These are phyloP conservation scores for Geranomyces michiganensis DNA, from an alignment of 192 early-diverging fungal genomes.

Conservation along the genomic window DNA sequence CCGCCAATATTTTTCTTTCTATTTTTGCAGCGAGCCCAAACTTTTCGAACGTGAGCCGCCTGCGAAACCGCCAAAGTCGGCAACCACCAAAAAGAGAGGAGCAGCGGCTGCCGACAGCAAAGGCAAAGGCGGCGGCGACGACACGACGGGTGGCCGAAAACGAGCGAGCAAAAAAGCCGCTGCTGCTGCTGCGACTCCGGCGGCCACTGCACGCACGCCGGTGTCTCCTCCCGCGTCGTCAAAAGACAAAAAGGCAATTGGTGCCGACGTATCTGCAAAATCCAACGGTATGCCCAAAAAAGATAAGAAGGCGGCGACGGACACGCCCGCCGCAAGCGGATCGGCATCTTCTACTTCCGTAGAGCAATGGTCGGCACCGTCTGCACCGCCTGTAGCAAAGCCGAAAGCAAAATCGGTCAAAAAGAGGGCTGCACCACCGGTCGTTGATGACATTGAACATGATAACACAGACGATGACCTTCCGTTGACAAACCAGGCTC, in stretches of 20 bases:
- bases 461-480: slow-evolving; percentile 14
- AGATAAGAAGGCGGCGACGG: background rate
- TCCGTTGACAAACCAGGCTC: background rate
- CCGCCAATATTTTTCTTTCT: background rate
- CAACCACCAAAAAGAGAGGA: background rate
- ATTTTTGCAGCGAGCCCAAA: background rate
- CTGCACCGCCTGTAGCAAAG: too few relatives aligned
- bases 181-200: background rate
- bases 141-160: background rate
- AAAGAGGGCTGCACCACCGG: too few relatives aligned
- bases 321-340: too few relatives aligned
- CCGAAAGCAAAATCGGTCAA: too few relatives aligned
- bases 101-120: background rate
- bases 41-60: slow-evolving; percentile 9
- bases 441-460: background rate
- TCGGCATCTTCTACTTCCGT: too few relatives aligned
- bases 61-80: background rate
- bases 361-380: too few relatives aligned
- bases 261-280: background rate
- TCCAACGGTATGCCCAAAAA: background rate
- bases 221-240: background rate
- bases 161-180: slow-evolving; percentile 12
- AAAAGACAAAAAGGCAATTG: slow-evolving; percentile 5
- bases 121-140: slow-evolving; percentile 7
- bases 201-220: background rate